Evolutionary conservation across 352 stramenopile species (phyloP), one percentile per base, ranked within the genome.

Genomic region (Blastocystis sp.): DNA sequence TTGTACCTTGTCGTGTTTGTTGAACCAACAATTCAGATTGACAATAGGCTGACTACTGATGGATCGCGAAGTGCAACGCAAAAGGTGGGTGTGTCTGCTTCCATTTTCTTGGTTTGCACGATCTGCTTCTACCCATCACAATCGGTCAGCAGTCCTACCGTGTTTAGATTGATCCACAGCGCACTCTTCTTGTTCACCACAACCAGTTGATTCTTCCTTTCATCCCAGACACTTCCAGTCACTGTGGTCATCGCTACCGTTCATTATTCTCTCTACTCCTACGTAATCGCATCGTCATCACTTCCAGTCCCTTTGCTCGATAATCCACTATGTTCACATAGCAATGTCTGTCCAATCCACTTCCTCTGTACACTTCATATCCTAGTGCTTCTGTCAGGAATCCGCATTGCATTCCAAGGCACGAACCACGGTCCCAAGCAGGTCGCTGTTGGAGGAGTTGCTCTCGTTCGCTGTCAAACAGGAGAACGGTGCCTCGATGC

Each of bases 111-210:
- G 2, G 21, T 40, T 29, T 61, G 27, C 24, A 81, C 14, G n/a
- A 64, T 29, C 63, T n/a, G 24, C 7, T 65, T 81, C 69, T 81
- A 46, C 51, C 4, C 48, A 64, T 64, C 49, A 78, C 8, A 4
- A 7, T 18, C n/a, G 8, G 24, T n/a, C 32, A 24, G 6, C 40
- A 59, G 1, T 4, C 32, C 36, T 44, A 81, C 69, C 21, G 61
- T 29, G 7, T 44, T 27, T 32, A 81, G 3, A 48, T 81, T 44
- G n/a, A 81, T 61, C 9, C 27, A 24, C 3, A 64, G 27, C 18
- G 63, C 4, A 16, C 49, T 44, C 6, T 63, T 29, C 16, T 46
- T 61, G 8, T 21, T 64, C 32, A 29, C 40, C 46, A 81, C 40
- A n/a, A 63, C 32, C 9, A 81, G 29, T 29, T 18, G 29, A n/a